Conservation (phyloP, 495 filamentous ascomycete species). For the Tetracladium setigerum region DNA sequence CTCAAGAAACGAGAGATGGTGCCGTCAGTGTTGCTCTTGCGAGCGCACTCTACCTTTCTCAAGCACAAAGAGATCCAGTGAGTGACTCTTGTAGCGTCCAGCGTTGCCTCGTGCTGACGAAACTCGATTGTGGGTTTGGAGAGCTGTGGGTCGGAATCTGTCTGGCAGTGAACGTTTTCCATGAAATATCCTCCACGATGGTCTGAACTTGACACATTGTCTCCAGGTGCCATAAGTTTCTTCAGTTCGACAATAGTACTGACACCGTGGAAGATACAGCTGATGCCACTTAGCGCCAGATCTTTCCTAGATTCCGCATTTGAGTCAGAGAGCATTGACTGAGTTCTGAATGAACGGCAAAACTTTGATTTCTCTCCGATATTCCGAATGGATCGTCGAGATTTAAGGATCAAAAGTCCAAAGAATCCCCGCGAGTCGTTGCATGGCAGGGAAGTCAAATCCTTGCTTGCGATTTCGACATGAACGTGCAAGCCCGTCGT, state of each 20-base stretch:
- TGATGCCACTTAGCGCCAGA: too few relatives aligned
- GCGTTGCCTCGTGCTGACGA: conserved; percentile 29
- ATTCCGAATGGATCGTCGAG: conserved; percentile 24
- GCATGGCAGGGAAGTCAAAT: conserved; percentile 21
- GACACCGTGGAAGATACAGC: too few relatives aligned
- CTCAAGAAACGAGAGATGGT: too few relatives aligned
- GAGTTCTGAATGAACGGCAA: too few relatives aligned
- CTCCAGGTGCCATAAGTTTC: neutral
- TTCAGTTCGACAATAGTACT: too few relatives aligned
- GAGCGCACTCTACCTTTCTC: too few relatives aligned
- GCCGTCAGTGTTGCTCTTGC: too few relatives aligned
- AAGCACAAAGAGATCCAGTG: conserved; percentile 18
- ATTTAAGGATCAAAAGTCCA: conserved; percentile 32
- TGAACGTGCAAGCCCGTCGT: conserved; percentile 31
- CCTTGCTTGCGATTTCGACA: conserved; percentile 21
- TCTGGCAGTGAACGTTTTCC: too few relatives aligned
- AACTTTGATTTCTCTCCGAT: too few relatives aligned
- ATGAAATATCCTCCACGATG: neutral
- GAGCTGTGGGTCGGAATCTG: too few relatives aligned
- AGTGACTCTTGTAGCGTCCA: conserved; percentile 23
- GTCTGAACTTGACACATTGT: neutral
- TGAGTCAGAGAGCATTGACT: too few relatives aligned
- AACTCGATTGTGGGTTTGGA: conserved; percentile 32
- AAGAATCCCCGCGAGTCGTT: conserved; percentile 27
- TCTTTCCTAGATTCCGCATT: too few relatives aligned